Conservation (phyloP, 805 yeast species). For the Phaffomyces antillensis region DNA sequence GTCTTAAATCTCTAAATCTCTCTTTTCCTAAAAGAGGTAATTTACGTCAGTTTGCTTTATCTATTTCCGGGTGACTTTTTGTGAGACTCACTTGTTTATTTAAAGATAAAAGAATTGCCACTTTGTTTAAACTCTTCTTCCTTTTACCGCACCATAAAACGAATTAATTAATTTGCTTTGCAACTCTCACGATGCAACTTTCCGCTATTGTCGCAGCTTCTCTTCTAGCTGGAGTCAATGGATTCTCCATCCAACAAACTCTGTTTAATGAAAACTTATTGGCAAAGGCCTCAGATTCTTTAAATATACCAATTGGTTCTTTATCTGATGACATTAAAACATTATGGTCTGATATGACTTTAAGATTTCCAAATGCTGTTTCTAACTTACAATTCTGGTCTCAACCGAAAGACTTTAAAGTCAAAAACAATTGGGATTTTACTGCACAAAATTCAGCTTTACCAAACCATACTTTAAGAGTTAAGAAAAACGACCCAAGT, state of each 20-base stretch:
- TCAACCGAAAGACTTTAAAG: conserved; percentile 37
- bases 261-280: conserved; percentile 29
- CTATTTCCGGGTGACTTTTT: too few relatives aligned
- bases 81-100: too few relatives aligned
- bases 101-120: background rate
- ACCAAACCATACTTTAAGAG: conserved; percentile 52
- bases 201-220: conserved; percentile 12
- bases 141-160: background rate
- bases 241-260: conserved; percentile 27
- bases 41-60: too few relatives aligned
- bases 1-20: background rate
- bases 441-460: conserved; percentile 32
- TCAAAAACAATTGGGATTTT: conserved; percentile 28
- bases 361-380: conserved; percentile 51
- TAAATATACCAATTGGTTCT: conserved; percentile 43
- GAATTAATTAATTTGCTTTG: background rate
- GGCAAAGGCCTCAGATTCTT: conserved; percentile 41
- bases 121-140: background rate
- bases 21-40: too few relatives aligned
- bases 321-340: conserved; percentile 42
- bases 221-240: conserved; percentile 16
- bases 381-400: conserved; percentile 42
- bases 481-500: conserved; percentile 49
- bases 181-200: conserved; percentile 5
- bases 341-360: conserved; percentile 59